Evolutionary conservation across 2,329 filamentous ascomycete species (phyloP).

Genomic region (Penicillium capsulatum): DNA sequence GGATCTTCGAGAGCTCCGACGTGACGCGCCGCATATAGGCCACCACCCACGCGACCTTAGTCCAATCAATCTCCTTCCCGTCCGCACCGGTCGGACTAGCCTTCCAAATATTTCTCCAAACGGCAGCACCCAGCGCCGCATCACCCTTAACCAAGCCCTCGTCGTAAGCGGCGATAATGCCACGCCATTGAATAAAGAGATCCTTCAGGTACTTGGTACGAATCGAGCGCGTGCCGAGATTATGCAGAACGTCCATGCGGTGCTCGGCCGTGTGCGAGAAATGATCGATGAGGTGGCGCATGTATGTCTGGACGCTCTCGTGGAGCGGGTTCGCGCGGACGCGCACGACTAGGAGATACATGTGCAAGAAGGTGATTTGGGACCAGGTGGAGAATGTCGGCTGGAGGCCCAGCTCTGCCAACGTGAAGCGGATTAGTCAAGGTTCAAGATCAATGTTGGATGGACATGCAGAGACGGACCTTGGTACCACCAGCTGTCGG

Average conservation of each 20-base stretch:
- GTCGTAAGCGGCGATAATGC: conserved; percentile 65
- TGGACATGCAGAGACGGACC: too few relatives aligned
- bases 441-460: too few relatives aligned
- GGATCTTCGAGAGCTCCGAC: conserved; percentile 50
- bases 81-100: conserved; percentile 49
- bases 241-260: conserved; percentile 57
- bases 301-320: conserved; percentile 68
- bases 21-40: conserved; percentile 60
- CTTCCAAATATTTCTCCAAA: conserved; percentile 94
- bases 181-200: conserved; percentile 89
- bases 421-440: too few relatives aligned
- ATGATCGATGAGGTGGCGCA: conserved; percentile 88
- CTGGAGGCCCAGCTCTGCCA: conserved; percentile 66
- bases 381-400: conserved; percentile 95
- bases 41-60: conserved; percentile 58
- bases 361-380: conserved; percentile 91
- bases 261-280: conserved; percentile 68
- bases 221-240: conserved; percentile 50
- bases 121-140: conserved; percentile 55
- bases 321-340: conserved; percentile 69
- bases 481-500: conserved; percentile 74
- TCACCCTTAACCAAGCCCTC: conserved; percentile 47
- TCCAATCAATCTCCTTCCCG: conserved; percentile 54
- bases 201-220: conserved; percentile 70
- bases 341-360: conserved; percentile 84